A percentile compares a stretch with the other conserved stretches of the same genome.
Conservation (phyloP, 164 flowering plant genomes). For the Vitis amurensis region DNA sequence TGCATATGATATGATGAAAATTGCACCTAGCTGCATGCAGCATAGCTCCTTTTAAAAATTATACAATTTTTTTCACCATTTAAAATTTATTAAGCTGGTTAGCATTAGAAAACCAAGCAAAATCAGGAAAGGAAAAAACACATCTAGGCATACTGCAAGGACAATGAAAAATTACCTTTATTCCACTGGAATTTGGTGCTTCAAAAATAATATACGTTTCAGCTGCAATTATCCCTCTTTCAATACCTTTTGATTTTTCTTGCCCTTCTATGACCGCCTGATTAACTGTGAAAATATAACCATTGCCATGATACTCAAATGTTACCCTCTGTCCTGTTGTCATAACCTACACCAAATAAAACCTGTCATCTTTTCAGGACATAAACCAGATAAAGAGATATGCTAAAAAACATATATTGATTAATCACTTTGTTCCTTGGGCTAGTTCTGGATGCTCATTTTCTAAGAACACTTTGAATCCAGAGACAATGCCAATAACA, state of each 20-base stretch:
- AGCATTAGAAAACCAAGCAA: not conserved
- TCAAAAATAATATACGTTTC: conserved; percentile 90
- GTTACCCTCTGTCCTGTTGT: conserved; percentile 85
- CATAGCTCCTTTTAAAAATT: too few relatives aligned
- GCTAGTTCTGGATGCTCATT: too few relatives aligned
- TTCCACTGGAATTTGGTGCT: conserved; percentile 76
- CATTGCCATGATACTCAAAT: conserved; percentile 84
- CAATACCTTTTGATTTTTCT: conserved; percentile 49
- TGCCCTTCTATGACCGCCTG: conserved; percentile 70
- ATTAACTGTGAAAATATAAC: conserved; percentile 75
- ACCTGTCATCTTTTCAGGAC: not conserved
- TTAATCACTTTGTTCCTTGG: too few relatives aligned
- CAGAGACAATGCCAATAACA: too few relatives aligned
- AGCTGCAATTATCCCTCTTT: conserved; percentile 75
- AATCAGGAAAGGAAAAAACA: not conserved
- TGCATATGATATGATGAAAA: too few relatives aligned
- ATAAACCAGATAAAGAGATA: not conserved
- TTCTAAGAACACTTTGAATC: too few relatives aligned
- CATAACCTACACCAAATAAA: conserved; percentile 56
- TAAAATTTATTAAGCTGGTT: not conserved
- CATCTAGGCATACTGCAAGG: not conserved
- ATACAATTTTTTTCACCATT: not conserved
- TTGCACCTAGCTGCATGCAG: too few relatives aligned
- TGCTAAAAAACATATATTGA: too few relatives aligned
- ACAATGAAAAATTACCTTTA: conserved; percentile 53